A percentile compares a stretch with the other conserved stretches of the same genome.
Conservation (phyloP, 2,329 filamentous ascomycete genomes). For the Monosporascus cannonballus region DNA sequence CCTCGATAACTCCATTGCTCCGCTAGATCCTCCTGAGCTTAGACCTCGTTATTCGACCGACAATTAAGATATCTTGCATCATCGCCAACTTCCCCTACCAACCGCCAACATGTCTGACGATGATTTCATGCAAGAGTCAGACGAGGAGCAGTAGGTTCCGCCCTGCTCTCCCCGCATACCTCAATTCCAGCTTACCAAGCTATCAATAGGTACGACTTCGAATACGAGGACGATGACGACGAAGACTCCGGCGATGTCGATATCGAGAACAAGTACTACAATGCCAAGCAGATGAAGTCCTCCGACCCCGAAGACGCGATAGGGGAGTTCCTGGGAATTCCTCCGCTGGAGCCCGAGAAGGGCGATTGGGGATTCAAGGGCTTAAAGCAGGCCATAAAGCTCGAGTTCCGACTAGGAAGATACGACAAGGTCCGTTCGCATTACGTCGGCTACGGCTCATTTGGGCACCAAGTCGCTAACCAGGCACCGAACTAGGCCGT, state of each 20-base stretch:
- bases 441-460: not conserved
- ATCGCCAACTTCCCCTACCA: not conserved
- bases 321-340: slow-evolving; percentile 85
- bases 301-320: slow-evolving; percentile 85
- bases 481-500: slow-evolving; percentile 56
- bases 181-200: not conserved
- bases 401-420: slow-evolving; percentile 87
- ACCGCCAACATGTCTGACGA: slow-evolving; percentile 67
- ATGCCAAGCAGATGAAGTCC: slow-evolving; percentile 92
- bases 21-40: too few relatives aligned
- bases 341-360: slow-evolving; percentile 79
- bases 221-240: slow-evolving; percentile 90
- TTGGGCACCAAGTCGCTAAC: slow-evolving; percentile 9
- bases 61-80: not conserved
- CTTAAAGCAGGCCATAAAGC: slow-evolving; percentile 94
- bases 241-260: slow-evolving; percentile 84
- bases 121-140: slow-evolving; percentile 91
- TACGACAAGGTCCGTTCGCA: slow-evolving; percentile 63
- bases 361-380: slow-evolving; percentile 99
- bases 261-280: slow-evolving; percentile 99
- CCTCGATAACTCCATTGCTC: too few relatives aligned
- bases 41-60: not conserved
- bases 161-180: not conserved
- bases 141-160: slow-evolving; percentile 65
- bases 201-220: slow-evolving; percentile 73